Conservation (phyloP, 2,329 filamentous ascomycete genomes). For the Magnaporthiopsis incrustans region DNA sequence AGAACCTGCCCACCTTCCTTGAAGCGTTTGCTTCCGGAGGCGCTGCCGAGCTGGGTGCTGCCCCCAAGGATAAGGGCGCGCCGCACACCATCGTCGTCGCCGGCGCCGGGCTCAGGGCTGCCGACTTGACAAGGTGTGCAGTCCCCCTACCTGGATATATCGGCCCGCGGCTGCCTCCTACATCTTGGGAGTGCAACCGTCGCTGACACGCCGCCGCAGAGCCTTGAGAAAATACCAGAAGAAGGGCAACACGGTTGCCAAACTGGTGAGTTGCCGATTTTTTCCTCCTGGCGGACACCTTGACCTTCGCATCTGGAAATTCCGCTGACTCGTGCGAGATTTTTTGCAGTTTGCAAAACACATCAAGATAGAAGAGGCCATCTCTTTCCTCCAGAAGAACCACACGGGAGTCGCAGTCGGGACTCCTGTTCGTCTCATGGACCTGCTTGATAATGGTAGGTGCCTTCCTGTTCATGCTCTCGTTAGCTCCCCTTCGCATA, state of each 20-base stretch:
- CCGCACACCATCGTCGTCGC: conserved; percentile 89
- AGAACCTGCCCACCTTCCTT: conserved; percentile 72
- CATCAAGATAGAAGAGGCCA: conserved; percentile 86
- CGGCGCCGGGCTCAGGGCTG: conserved; percentile 74
- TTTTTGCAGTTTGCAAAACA: conserved; percentile 75
- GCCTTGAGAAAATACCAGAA: conserved; percentile 70
- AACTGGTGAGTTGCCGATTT: conserved; percentile 47
- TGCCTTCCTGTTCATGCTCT: neutral
- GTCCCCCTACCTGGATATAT: neutral
- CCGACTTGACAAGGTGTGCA: conserved; percentile 65
- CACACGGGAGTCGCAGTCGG: conserved; percentile 83
- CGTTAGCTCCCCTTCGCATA: neutral
- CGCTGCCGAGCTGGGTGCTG: conserved; percentile 47
- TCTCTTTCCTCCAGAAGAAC: conserved; percentile 60
- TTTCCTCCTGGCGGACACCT: neutral
- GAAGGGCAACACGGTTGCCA: conserved; percentile 71
- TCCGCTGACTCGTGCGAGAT: neutral
- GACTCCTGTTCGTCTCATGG: conserved; percentile 74
- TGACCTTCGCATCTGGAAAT: neutral
- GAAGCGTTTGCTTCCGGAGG: conserved; percentile 55
- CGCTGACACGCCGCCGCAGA: conserved; percentile 28
- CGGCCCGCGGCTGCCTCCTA: neutral
- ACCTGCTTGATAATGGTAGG: conserved; percentile 73
- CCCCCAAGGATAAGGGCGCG: conserved; percentile 60
- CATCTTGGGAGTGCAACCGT: neutral